Conservation (phyloP, 148 eudicot species). For the Vaccinium myrtillus region DNA sequence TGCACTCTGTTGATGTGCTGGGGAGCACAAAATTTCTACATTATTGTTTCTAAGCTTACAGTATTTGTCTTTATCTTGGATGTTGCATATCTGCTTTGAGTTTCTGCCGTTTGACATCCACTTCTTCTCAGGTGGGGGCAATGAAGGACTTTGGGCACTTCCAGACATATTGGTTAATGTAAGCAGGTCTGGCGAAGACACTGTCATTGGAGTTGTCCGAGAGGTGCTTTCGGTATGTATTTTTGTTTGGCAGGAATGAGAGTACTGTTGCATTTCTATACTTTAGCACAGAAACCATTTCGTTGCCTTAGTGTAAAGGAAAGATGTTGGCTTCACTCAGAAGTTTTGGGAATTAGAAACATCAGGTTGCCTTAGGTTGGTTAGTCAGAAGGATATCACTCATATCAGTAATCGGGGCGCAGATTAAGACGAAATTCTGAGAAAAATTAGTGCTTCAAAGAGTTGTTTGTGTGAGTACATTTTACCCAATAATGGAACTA, state of each 20-base stretch:
- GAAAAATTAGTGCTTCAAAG: constrained; percentile 1
- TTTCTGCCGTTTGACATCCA: constrained; percentile 1
- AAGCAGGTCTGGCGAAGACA: constrained; percentile 68
- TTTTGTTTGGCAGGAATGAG: neutral
- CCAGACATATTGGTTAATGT: constrained; percentile 88
- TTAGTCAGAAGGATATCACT: neutral
- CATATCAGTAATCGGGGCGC: neutral
- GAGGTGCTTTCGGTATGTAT: constrained; percentile 82
- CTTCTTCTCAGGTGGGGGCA: constrained; percentile 66
- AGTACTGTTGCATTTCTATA: neutral
- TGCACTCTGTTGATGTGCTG: neutral
- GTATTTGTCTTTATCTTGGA: neutral
- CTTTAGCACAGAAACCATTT: neutral
- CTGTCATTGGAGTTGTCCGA: constrained; percentile 60
- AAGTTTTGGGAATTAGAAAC: constrained; percentile 1
- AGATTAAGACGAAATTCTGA: neutral
- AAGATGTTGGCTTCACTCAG: neutral
- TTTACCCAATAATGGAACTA: neutral
- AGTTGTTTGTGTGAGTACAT: neutral
- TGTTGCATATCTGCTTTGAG: neutral
- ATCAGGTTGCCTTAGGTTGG: neutral
- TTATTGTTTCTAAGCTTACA: neutral
- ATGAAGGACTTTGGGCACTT: constrained; percentile 72
- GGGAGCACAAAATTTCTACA: neutral
- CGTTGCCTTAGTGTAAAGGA: neutral